Base-by-base conservation (phyloP, 805 yeast species). In the Schwanniomyces occidentalis region DNA sequence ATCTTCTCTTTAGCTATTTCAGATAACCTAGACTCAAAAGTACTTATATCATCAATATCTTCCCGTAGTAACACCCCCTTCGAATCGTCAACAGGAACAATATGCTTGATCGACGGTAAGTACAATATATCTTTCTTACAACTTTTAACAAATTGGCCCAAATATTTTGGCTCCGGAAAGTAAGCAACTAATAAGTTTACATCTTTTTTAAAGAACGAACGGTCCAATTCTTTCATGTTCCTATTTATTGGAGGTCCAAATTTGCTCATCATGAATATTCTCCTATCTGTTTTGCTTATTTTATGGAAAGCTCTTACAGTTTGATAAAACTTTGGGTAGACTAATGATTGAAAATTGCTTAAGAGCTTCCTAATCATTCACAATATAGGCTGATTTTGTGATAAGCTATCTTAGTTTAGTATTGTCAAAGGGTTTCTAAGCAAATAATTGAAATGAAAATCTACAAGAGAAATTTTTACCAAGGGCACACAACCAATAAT, bases 51-150 rank as follows among this genome's bases (percentile, higher is more conserved):
- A 2, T 55, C 51, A 4, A 82, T 58, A 4, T 67, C 65, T 17
- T 82, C 84, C 13, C 74, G 71, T 22, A 90, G 60, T 14, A 88
- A 59, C 1, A 89, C 78, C 2, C 78, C 85, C 40, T 77, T 75
- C 5, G 63, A 45, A 15, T 51, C 52, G 4, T 56, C 59, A 17
- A 52, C 42, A 15, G 51, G 60, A 37, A 82, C 78, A 4, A 90
- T 79, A 41, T 82, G 85, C 14, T 87, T 78, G 5, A 86, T 65
- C 5, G 85, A 75, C 10, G 86, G 85, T n/a, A 85, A 50, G 42
- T 76, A 75, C 18, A 91, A 61, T n/a, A 87, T 65, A 45, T 83
- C 93, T 7, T 59, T 51, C 33, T 73, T 71, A 52, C 76, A 73
- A 3, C 58, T 47, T 49, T 80, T 82, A n/a, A 80, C 74, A 54